Evolutionary conservation across 306 rosid genomes (phyloP).

Genomic region (Trifolium repens): DNA sequence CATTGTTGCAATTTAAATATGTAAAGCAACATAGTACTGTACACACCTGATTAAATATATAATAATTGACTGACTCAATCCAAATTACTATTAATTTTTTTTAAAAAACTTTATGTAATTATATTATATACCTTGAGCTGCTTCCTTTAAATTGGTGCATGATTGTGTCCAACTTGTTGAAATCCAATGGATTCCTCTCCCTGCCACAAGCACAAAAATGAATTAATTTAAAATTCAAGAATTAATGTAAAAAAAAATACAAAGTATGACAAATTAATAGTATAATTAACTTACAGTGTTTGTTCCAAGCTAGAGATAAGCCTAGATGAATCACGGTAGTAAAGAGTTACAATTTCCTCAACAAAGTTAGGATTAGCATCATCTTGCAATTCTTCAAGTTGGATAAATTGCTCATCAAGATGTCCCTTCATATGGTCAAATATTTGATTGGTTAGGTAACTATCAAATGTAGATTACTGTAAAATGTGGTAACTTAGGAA

Average conservation of each 20-base stretch:
- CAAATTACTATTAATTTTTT: not conserved
- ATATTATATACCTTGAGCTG: slow-evolving; percentile 67
- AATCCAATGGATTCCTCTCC: slow-evolving; percentile 70
- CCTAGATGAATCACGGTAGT: slow-evolving; percentile 78
- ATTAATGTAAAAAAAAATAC: not conserved
- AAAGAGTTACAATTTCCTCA: slow-evolving; percentile 80
- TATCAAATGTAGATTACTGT: not conserved
- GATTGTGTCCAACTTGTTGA: slow-evolving; percentile 65
- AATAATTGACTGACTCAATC: not conserved
- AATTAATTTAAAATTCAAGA: not conserved
- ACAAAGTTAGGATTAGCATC: slow-evolving; percentile 90
- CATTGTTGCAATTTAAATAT: slow-evolving; percentile 23
- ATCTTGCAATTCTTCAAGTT: slow-evolving; percentile 89
- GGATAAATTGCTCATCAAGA: slow-evolving; percentile 90
- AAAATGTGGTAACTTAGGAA: not conserved
- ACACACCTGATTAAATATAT: not conserved
- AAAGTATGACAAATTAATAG: not conserved
- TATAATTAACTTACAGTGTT: slow-evolving; percentile 57
- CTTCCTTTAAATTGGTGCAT: slow-evolving; percentile 96
- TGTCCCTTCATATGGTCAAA: slow-evolving; percentile 53
- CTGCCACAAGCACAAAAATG: slow-evolving; percentile 45
- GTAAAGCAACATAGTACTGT: not conserved
- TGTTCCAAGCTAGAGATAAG: slow-evolving; percentile 67
- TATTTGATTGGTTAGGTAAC: not conserved
- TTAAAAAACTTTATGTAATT: too few relatives aligned